Percentiles rank a stretch among this genome's conserved stretches.
These are phyloP conservation scores for Erythrobasidium yunnanense DNA, from an alignment of 768 basidiomycete species.

Conservation along the genomic window DNA sequence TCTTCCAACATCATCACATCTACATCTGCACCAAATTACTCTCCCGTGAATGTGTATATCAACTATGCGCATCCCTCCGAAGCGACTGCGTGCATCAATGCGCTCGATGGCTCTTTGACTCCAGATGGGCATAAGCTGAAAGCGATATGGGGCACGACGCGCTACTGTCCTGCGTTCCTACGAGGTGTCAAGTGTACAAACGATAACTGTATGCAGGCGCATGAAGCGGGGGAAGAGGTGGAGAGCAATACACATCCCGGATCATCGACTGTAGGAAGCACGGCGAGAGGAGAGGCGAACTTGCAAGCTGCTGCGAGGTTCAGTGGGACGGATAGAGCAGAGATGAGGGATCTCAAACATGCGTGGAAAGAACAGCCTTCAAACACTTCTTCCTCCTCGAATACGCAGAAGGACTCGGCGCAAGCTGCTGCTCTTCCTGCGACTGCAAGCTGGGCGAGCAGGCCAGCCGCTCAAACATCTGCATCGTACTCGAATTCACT, in stretches of 20 bases:
- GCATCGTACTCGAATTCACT: not conserved
- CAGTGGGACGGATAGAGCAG: constrained; percentile 41
- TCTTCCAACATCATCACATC: constrained; percentile 27
- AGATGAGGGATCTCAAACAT: constrained; percentile 25
- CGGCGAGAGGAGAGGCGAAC: constrained; percentile 83
- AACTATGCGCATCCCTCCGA: constrained; percentile 90
- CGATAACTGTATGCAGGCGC: constrained; percentile 81
- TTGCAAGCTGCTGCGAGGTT: constrained; percentile 49
- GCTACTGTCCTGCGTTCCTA: constrained; percentile 93
- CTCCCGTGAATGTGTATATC: constrained; percentile 76
- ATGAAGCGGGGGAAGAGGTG: constrained; percentile 97
- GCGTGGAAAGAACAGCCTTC: constrained; percentile 17
- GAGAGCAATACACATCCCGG: constrained; percentile 51
- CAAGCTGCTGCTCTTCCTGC: constrained; percentile 32
- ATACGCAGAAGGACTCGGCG: too few species aligned
- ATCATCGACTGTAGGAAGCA: constrained; percentile 50
- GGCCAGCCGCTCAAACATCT: constrained; percentile 18
- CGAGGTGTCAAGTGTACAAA: constrained; percentile 73
- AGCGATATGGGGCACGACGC: constrained; percentile 89
- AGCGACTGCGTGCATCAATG: constrained; percentile 80
- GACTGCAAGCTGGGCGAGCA: constrained; percentile 34
- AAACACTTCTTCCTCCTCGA: too few species aligned
- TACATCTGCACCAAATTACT: constrained; percentile 29
- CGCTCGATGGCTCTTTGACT: constrained; percentile 81
- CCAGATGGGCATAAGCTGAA: constrained; percentile 83